Conservation (phyloP, 2,329 filamentous ascomycete species). For the Aspergillus fumigatus region DNA sequence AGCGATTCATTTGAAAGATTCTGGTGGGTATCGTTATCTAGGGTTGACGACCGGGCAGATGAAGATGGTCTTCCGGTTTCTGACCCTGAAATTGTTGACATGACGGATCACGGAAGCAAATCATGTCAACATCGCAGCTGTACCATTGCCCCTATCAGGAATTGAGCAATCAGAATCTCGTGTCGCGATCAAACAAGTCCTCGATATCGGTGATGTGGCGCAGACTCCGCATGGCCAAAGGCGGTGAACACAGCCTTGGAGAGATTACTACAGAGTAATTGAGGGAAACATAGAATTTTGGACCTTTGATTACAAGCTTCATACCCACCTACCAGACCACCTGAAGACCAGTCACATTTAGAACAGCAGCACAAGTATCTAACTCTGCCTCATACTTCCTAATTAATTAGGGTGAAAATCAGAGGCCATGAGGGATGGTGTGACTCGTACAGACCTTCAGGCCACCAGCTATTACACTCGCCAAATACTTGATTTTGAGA, state of each 20-base stretch:
- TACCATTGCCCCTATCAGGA: constrained; percentile 12
- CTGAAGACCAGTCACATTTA: too few relatives aligned
- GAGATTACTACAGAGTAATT: too few relatives aligned
- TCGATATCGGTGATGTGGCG: constrained; percentile 20
- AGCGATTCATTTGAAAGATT: constrained; percentile 20
- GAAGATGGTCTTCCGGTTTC: constrained; percentile 13
- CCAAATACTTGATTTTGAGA: neutral
- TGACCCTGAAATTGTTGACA: constrained; percentile 19
- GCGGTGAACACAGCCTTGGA: too few relatives aligned
- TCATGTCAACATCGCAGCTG: constrained; percentile 15
- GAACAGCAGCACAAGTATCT: too few relatives aligned
- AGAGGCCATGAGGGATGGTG: too few relatives aligned
- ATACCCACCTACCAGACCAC: too few relatives aligned
- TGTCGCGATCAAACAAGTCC: constrained; percentile 5
- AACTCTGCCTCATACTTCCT: too few relatives aligned
- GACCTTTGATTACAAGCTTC: too few relatives aligned
- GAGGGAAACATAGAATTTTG: too few relatives aligned
- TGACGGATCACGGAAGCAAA: constrained; percentile 21
- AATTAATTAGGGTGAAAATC: too few relatives aligned
- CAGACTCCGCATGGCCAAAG: constrained; percentile 15
- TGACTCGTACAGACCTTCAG: too few relatives aligned
- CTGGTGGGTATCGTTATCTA: constrained; percentile 15
- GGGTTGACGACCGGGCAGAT: constrained; percentile 12
- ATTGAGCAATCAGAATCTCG: constrained; percentile 2
- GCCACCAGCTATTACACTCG: too few relatives aligned